phyloP scores from a whole-genome alignment of 2,329 filamentous ascomycete species.

The Pyrenophora seminiperda region DNA sequence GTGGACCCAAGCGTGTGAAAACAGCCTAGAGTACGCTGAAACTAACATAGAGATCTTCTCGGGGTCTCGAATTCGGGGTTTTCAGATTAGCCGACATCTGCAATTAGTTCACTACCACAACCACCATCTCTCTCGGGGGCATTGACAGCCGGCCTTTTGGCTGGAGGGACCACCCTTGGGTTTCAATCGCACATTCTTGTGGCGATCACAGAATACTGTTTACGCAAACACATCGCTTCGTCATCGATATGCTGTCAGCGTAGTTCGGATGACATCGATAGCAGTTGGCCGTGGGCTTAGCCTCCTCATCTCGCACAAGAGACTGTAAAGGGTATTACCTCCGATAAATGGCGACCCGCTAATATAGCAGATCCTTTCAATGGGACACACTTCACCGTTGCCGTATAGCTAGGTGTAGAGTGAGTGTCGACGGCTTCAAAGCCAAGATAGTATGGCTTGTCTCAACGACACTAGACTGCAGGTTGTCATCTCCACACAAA shows the following conservation, averaged over 20 bases:
- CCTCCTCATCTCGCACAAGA: conserved; percentile 14
- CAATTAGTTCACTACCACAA: too few species aligned
- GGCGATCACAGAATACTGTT: background rate
- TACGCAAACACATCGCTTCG: background rate
- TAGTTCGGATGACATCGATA: background rate
- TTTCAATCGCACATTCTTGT: background rate
- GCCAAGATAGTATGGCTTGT: conserved; percentile 1
- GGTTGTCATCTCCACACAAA: conserved; percentile 13
- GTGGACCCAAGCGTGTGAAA: background rate
- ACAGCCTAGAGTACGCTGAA: background rate
- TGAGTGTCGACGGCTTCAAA: conserved; percentile 10
- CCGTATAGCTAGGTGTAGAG: conserved; percentile 6
- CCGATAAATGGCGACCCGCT: conserved; percentile 9
- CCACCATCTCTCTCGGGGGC: too few species aligned
- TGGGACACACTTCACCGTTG: background rate
- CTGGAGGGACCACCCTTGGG: too few species aligned
- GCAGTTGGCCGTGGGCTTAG: conserved; percentile 1
- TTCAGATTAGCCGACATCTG: too few species aligned
- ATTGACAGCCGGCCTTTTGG: too few species aligned
- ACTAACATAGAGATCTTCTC: too few species aligned
- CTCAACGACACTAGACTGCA: conserved; percentile 7
- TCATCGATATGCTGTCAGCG: background rate
- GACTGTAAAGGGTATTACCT: conserved; percentile 20
- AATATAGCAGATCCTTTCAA: background rate
- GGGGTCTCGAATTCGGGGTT: too few species aligned